Evolutionary conservation across 257 asterid genomes (phyloP).

Genomic region (Cynanchum wilfordii): DNA sequence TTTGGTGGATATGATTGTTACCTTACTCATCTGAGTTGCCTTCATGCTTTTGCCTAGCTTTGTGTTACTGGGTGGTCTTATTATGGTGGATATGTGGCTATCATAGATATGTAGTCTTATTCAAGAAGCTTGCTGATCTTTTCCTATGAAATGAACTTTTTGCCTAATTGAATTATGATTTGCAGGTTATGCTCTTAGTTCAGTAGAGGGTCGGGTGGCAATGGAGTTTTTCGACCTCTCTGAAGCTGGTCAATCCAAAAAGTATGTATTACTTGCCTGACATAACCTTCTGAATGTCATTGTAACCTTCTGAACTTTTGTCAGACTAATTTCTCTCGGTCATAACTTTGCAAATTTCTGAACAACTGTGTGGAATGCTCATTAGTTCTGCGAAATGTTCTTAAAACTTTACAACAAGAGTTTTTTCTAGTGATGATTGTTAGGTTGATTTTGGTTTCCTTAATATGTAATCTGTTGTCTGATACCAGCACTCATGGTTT

Average conservation of each 20-base stretch:
- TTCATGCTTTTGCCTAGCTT: not conserved
- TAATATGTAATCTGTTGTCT: not conserved
- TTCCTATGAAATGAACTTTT: constrained; percentile 2
- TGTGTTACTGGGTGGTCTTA: too few relatives aligned
- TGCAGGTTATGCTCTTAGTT: constrained; percentile 95
- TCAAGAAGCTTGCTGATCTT: not conserved
- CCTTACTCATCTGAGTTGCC: constrained; percentile 24
- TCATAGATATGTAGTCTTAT: too few relatives aligned
- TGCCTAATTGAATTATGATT: constrained; percentile 22
- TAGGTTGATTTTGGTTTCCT: not conserved
- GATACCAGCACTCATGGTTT: constrained; percentile 1
- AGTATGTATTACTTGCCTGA: constrained; percentile 40
- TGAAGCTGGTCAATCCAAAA: constrained; percentile 70
- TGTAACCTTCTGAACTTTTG: not conserved
- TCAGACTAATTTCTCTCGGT: not conserved
- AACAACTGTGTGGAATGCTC: not conserved
- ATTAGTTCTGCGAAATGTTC: not conserved
- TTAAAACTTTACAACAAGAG: not conserved
- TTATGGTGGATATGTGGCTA: too few relatives aligned
- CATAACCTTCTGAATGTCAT: not conserved
- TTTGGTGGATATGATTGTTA: constrained; percentile 11
- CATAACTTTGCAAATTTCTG: not conserved
- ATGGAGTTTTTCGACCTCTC: constrained; percentile 89
- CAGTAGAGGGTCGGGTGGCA: constrained; percentile 90
- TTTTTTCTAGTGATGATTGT: not conserved